Evolutionary conservation across 768 basidiomycete species (phyloP).

Genomic region (Trametes meyenii): DNA sequence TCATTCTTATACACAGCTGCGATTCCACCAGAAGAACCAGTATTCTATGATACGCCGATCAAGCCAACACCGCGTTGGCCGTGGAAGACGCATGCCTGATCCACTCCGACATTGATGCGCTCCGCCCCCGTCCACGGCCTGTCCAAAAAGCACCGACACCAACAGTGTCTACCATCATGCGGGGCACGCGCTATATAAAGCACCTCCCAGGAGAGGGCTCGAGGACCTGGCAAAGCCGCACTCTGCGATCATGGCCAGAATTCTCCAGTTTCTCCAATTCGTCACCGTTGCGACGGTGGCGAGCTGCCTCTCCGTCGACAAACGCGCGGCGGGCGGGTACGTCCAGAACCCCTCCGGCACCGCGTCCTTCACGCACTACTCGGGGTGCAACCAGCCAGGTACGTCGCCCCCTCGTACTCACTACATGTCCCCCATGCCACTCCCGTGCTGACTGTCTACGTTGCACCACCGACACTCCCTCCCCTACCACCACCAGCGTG

Average conservation of each 20-base stretch:
- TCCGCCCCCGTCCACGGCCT: not conserved
- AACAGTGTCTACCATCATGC: not conserved
- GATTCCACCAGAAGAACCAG: not conserved
- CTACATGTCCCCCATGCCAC: not conserved
- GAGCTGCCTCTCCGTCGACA: constrained; percentile 20
- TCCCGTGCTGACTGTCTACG: not conserved
- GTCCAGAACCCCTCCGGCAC: constrained; percentile 53
- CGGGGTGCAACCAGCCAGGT: constrained; percentile 54
- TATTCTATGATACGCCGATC: constrained; percentile 1
- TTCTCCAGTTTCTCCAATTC: constrained; percentile 14
- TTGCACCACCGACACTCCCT: not conserved
- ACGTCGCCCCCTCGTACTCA: constrained; percentile 1
- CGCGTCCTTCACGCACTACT: constrained; percentile 62
- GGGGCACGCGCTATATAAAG: not conserved
- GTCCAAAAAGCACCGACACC: not conserved
- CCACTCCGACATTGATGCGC: constrained; percentile 16
- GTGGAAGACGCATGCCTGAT: not conserved
- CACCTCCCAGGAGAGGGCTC: not conserved
- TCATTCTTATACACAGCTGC: not conserved
- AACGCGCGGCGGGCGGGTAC: constrained; percentile 51
- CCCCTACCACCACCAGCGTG: constrained; percentile 44
- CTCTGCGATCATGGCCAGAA: constrained; percentile 3
- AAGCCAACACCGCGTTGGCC: not conserved
- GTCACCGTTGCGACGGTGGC: constrained; percentile 20
- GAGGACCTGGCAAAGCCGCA: not conserved